phyloP scores from a whole-genome alignment of 169 alveolate genomes.

The Plasmodium relictum region DNA sequence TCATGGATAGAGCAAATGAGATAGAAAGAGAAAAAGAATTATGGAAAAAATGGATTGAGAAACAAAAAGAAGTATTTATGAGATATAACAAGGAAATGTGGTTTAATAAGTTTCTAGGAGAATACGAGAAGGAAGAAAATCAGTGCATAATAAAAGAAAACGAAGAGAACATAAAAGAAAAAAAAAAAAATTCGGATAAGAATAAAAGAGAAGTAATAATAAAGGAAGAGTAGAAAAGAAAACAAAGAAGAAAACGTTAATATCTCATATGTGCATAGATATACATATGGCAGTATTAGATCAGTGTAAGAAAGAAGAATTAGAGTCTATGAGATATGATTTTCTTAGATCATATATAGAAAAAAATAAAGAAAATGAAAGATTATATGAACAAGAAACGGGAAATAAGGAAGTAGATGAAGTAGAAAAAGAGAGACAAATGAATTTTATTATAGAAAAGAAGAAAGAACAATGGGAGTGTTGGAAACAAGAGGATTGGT shows the following conservation, averaged over 20 bases:
- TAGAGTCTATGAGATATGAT: too few relatives aligned
- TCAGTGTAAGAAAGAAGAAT: neutral
- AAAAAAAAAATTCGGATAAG: neutral
- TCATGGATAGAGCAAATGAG: neutral
- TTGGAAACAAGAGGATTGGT: neutral
- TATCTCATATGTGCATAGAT: neutral
- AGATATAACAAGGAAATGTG: neutral
- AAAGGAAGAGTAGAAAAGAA: neutral
- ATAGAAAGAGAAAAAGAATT: neutral
- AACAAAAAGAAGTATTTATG: neutral
- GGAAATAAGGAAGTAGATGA: neutral
- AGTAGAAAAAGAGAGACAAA: neutral
- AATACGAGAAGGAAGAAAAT: neutral
- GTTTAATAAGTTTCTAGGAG: neutral
- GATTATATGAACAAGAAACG: neutral
- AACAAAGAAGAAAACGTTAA: neutral
- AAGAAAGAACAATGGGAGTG: neutral
- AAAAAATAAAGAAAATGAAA: neutral
- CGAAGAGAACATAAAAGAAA: neutral
- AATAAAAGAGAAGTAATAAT: neutral
- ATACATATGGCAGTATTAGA: neutral
- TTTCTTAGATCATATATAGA: neutral
- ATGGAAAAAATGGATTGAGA: neutral
- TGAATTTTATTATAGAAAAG: neutral
- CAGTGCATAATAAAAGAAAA: neutral